Evolutionary conservation across 805 yeast species (phyloP).

Genomic region (Wickerhamomyces hampshirensis): DNA sequence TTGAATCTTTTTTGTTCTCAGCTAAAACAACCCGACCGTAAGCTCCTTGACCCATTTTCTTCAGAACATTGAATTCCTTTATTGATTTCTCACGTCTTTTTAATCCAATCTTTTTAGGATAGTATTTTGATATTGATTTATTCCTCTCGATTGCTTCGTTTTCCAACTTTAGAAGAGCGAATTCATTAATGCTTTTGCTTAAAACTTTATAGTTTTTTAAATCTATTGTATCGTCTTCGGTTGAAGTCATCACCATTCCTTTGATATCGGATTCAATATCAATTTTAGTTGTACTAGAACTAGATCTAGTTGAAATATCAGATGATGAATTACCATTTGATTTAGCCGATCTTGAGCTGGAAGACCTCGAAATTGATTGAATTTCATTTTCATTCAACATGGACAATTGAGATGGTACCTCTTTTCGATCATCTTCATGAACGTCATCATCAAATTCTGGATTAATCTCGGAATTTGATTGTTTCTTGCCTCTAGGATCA

Average conservation of each 20-base stretch:
- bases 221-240: slow-evolving; percentile 7
- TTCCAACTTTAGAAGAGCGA: slow-evolving; percentile 41
- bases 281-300: slow-evolving; percentile 7
- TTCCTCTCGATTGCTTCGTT: slow-evolving; percentile 37
- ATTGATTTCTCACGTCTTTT: slow-evolving; percentile 67
- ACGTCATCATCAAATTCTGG: slow-evolving; percentile 21
- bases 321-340: slow-evolving; percentile 13
- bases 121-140: slow-evolving; percentile 29
- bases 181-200: slow-evolving; percentile 27
- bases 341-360: slow-evolving; percentile 19
- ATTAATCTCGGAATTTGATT: background rate
- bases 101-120: slow-evolving; percentile 52
- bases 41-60: slow-evolving; percentile 93
- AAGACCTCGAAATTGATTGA: slow-evolving; percentile 22
- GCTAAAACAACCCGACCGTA: slow-evolving; percentile 91
- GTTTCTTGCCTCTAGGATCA: background rate
- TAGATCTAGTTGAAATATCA: slow-evolving; percentile 9
- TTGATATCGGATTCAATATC: slow-evolving; percentile 7
- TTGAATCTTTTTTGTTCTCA: slow-evolving; percentile 55
- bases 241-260: slow-evolving; percentile 1
- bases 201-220: slow-evolving; percentile 14
- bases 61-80: slow-evolving; percentile 62
- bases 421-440: slow-evolving; percentile 27
- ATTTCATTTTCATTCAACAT: slow-evolving; percentile 35
- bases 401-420: slow-evolving; percentile 35